Conservation (phyloP, 805 yeast genomes). For the Hanseniaspora opuntiae region DNA sequence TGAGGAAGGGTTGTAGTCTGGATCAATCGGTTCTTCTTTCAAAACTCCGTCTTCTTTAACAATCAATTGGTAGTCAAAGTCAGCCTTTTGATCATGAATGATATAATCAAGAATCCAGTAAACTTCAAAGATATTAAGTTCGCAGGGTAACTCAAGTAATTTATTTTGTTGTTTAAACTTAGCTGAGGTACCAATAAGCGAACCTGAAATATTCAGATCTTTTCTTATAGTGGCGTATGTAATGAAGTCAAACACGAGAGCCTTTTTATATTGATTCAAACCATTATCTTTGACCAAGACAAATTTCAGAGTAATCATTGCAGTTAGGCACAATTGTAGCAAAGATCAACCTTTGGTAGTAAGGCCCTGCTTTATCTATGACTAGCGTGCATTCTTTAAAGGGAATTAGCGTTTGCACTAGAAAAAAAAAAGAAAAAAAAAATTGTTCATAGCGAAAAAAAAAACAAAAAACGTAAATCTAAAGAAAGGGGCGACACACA, state of each 20-base stretch:
- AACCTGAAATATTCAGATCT: neutral
- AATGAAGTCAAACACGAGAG: conserved; percentile 1
- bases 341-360: no score
- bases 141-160: conserved; percentile 1
- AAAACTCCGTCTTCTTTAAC: neutral
- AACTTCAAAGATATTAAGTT: conserved; percentile 1
- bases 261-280: neutral
- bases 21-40: neutral
- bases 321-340: no score
- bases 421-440: no score
- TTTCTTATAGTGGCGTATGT: conserved; percentile 3
- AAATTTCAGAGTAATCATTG: neutral
- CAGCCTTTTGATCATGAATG: neutral
- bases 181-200: conserved; percentile 4
- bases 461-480: no score
- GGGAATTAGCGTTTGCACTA: no score
- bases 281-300: neutral
- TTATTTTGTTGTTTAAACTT: conserved; percentile 6
- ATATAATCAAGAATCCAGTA: neutral
- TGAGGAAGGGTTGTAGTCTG: neutral
- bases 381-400: no score
- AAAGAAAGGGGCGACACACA: no score
- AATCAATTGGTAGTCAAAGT: neutral
- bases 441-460: no score
- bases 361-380: neutral